A percentile compares a stretch with the other conserved stretches of the same genome.
Evolutionary conservation across 768 basidiomycete species (phyloP).

Genomic region (Boletales sp.): DNA sequence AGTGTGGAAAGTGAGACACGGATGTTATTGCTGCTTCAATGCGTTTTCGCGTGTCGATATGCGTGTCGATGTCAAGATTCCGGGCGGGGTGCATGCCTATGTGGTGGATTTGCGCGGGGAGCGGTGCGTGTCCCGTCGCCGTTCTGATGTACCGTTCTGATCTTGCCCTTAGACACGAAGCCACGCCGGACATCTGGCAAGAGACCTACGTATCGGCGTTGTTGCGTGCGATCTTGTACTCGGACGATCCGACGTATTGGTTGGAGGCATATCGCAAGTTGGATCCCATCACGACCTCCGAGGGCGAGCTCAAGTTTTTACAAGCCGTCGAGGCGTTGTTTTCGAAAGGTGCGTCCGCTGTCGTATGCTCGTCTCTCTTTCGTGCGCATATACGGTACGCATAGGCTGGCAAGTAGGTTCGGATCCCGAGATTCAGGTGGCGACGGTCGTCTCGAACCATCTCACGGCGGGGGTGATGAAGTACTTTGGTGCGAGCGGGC

Average conservation of each 20-base stretch:
- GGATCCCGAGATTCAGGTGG: constrained; percentile 98
- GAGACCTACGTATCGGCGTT: constrained; percentile 95
- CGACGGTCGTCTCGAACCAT: constrained; percentile 94
- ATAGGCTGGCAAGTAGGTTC: constrained; percentile 98
- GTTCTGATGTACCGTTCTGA: too few relatives aligned
- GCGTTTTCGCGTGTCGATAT: constrained; percentile 97
- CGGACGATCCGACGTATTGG: constrained; percentile 89
- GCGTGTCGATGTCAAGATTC: constrained; percentile 97
- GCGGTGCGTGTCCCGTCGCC: constrained; percentile 46
- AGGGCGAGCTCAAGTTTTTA: constrained; percentile 87
- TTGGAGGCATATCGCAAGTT: constrained; percentile 93
- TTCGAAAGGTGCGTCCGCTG: constrained; percentile 56
- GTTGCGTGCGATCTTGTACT: constrained; percentile 88
- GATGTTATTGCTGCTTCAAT: constrained; percentile 97
- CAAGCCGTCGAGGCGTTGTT: constrained; percentile 89
- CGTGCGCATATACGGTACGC: too few relatives aligned
- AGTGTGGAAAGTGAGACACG: constrained; percentile 87
- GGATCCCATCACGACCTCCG: constrained; percentile 87
- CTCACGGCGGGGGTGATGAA: constrained; percentile 93
- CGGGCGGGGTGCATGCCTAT: constrained; percentile 93
- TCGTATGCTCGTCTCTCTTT: too few relatives aligned
- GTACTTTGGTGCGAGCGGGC: constrained; percentile 91
- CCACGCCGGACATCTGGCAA: constrained; percentile 91
- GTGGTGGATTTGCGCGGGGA: constrained; percentile 93
- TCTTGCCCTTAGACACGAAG: constrained; percentile 57